phyloP scores from a whole-genome alignment of 176 grass and related monocot species.

The Oryza australiensis region DNA sequence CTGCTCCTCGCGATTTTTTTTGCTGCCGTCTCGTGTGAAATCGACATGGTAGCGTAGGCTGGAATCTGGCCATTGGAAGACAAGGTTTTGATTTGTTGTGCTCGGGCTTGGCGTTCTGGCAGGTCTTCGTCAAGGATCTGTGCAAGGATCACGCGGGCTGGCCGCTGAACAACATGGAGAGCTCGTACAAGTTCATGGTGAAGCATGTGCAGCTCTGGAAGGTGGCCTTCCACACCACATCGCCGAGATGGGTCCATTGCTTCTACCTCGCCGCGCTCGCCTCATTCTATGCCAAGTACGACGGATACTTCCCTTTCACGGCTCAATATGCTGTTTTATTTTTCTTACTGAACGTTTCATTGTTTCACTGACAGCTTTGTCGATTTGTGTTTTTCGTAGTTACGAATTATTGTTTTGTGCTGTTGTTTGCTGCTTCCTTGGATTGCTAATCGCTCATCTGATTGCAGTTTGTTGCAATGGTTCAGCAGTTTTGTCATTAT shows the following conservation, averaged over 20 bases:
- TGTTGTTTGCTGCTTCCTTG: conserved; percentile 29
- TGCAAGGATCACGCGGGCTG: conserved; percentile 97
- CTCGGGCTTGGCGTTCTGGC: background rate
- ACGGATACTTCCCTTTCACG: background rate
- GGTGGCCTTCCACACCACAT: conserved; percentile 92
- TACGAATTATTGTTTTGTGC: background rate
- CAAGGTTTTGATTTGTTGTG: background rate
- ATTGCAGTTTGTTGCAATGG: conserved; percentile 15
- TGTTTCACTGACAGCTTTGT: conserved; percentile 25
- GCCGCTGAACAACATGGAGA: conserved; percentile 98
- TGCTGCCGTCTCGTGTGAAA: background rate
- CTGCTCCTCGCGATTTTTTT: background rate
- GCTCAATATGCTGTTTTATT: background rate
- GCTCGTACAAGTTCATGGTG: conserved; percentile 99
- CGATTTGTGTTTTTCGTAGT: conserved; percentile 7
- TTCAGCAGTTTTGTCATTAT: conserved; percentile 45
- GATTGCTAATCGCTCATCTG: conserved; percentile 27
- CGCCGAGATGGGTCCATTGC: conserved; percentile 88
- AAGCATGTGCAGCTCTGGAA: conserved; percentile 99
- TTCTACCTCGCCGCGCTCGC: conserved; percentile 86
- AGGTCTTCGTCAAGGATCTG: conserved; percentile 97
- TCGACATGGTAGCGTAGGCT: background rate
- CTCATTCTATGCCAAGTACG: conserved; percentile 96
- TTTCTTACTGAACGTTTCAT: background rate
- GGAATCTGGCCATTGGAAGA: background rate